These are phyloP conservation scores for Conringia planisiliqua DNA, from an alignment of 345 rosid genomes.

Conservation along the genomic window DNA sequence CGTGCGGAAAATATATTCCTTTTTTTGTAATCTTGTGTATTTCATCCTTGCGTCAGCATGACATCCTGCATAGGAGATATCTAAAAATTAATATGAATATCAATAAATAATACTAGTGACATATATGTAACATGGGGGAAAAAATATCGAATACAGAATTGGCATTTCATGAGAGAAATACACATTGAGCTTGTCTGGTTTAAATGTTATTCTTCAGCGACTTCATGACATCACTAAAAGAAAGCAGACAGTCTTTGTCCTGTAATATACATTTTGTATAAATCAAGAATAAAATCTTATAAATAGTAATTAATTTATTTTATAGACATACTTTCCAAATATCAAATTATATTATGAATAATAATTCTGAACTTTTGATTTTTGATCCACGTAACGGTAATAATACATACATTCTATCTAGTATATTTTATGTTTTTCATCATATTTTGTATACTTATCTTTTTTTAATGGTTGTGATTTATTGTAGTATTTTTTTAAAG, in stretches of 20 bases:
- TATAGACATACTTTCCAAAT: background rate
- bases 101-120: background rate
- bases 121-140: too few relatives aligned
- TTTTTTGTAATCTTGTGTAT: constrained; percentile 3
- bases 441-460: too few relatives aligned
- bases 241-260: background rate
- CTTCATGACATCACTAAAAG: background rate
- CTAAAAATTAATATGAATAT: background rate
- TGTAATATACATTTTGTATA: background rate
- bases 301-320: background rate
- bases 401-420: too few relatives aligned
- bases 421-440: too few relatives aligned
- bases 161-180: background rate
- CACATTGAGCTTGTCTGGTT: background rate
- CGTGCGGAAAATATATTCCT: background rate
- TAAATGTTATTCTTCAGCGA: background rate
- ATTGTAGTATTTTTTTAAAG: too few relatives aligned
- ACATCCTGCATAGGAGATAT: constrained; percentile 22
- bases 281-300: background rate
- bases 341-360: background rate
- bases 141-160: background rate
- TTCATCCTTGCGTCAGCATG: constrained; percentile 26
- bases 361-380: background rate
- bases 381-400: background rate
- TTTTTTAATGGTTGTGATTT: too few relatives aligned